Base-by-base conservation (phyloP, 352 stramenopile species). In the Phytophthora pseudosyringae region DNA sequence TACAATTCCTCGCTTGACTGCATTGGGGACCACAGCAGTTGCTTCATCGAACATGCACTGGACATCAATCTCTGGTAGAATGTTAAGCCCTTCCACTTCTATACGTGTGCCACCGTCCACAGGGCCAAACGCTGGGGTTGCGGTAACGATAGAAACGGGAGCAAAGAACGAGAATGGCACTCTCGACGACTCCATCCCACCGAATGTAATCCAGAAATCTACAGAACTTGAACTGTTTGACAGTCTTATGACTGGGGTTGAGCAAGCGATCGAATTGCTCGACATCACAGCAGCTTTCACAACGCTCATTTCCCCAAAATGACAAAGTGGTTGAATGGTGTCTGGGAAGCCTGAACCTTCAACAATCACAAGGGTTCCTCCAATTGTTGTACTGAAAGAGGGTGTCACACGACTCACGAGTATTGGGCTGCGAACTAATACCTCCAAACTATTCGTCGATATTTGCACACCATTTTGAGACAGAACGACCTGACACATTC, bases 181-280 rank as follows among this genome's bases (percentile, higher is more conserved):
- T 3, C 45, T 31, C 5, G 13, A 55, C 0, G 77, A 83, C 44
- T 64, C 38, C 2, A 79, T 40, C 0, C 16, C 62, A 16, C 58
- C 57, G 33, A 80, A 72, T 4, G 75, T 67, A 48, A 86, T 31
- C 75, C 77, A 83, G 15, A 82, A 26, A 28, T 78, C 44, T 9
- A 77, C 41, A 7, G 40, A 44, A 25, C 55, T 12, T 1, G 28
- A 59, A 5, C 10, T 46, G 21, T 69, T 59, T 25, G 3, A 21
- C 2, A 50, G 28, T 28, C 35, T 44, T 5, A 78, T 46, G 6
- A 36, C 10, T 31, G 75, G 75, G 5, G 67, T 68, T 8, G 28
- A 43, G 35, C 77, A 86, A 29, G 29, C 55, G 4, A 80, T 38
- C 11, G 43, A 41, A 5, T 21, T 58, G n/a, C 39, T 63, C 3